Evolutionary conservation across 2,329 filamentous ascomycete genomes (phyloP).

Genomic region (Venturia nashicola): DNA sequence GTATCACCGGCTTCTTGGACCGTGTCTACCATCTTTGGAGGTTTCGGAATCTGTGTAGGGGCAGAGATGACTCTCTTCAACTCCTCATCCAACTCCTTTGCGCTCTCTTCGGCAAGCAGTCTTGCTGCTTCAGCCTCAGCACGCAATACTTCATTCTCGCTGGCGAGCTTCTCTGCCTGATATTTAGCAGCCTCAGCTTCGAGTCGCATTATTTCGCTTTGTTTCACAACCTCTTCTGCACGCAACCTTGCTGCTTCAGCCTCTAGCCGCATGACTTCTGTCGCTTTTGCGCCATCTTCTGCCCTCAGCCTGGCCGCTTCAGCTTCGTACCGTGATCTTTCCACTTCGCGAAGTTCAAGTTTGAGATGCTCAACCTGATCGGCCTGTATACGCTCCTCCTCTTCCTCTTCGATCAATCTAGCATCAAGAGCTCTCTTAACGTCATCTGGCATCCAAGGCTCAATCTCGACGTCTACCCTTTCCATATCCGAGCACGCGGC

Average conservation of each 20-base stretch:
- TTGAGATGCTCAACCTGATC: slow-evolving; percentile 18
- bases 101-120: background rate
- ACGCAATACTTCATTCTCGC: background rate
- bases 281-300: slow-evolving; percentile 15
- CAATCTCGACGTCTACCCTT: slow-evolving; percentile 86
- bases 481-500: slow-evolving; percentile 93
- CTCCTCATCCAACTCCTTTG: background rate
- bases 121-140: background rate
- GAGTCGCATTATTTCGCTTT: slow-evolving; percentile 18
- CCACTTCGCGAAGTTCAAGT: slow-evolving; percentile 14
- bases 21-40: background rate
- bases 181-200: slow-evolving; percentile 12
- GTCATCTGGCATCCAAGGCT: slow-evolving; percentile 53
- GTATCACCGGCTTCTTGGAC: background rate
- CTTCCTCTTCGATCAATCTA: slow-evolving; percentile 31
- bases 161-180: slow-evolving; percentile 19
- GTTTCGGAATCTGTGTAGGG: too few relatives aligned
- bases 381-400: slow-evolving; percentile 16
- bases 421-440: slow-evolving; percentile 47
- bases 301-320: slow-evolving; percentile 16
- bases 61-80: background rate
- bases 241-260: background rate
- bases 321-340: slow-evolving; percentile 17
- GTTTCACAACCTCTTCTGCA: background rate
- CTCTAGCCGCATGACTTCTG: background rate